These are phyloP conservation scores for Auricularia sp. DNA, from an alignment of 768 basidiomycete genomes.

Conservation along the genomic window DNA sequence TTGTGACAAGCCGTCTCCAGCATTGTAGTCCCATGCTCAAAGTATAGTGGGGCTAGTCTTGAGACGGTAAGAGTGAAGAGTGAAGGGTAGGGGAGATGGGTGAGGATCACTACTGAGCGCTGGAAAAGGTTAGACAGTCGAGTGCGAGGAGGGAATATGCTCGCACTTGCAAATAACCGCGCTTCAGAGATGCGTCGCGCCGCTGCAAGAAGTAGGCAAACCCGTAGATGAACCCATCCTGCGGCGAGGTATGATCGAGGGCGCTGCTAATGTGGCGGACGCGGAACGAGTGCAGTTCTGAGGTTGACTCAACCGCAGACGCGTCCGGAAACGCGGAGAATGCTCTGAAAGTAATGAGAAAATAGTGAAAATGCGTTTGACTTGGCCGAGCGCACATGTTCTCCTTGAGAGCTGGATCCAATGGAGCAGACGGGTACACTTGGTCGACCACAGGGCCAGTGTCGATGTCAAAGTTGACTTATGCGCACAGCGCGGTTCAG, in stretches of 20 bases:
- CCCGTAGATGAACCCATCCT: slow-evolving; percentile 67
- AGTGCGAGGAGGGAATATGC: slow-evolving; percentile 2
- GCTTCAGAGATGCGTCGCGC: slow-evolving; percentile 51
- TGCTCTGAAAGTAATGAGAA: slow-evolving; percentile 40
- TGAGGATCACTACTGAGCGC: slow-evolving; percentile 74
- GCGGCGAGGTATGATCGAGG: slow-evolving; percentile 25
- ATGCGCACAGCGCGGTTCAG: neutral
- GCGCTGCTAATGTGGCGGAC: slow-evolving; percentile 40
- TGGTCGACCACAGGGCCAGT: slow-evolving; percentile 69
- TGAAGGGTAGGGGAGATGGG: slow-evolving; percentile 70
- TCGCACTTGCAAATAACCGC: slow-evolving; percentile 70
- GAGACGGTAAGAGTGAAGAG: slow-evolving; percentile 61
- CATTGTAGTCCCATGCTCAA: slow-evolving; percentile 65
- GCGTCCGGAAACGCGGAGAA: slow-evolving; percentile 93
- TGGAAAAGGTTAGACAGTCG: slow-evolving; percentile 20
- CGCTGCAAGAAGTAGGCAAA: slow-evolving; percentile 69
- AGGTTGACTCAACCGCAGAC: slow-evolving; percentile 72
- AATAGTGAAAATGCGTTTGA: neutral
- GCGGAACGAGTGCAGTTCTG: slow-evolving; percentile 78
- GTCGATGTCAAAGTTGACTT: slow-evolving; percentile 85
- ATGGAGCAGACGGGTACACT: slow-evolving; percentile 53
- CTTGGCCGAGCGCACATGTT: slow-evolving; percentile 55
- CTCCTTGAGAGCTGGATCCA: slow-evolving; percentile 60
- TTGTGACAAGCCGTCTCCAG: slow-evolving; percentile 81
- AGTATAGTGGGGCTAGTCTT: slow-evolving; percentile 66